Base-by-base conservation (phyloP, 441 rosid species). In the Viola pubescens region DNA sequence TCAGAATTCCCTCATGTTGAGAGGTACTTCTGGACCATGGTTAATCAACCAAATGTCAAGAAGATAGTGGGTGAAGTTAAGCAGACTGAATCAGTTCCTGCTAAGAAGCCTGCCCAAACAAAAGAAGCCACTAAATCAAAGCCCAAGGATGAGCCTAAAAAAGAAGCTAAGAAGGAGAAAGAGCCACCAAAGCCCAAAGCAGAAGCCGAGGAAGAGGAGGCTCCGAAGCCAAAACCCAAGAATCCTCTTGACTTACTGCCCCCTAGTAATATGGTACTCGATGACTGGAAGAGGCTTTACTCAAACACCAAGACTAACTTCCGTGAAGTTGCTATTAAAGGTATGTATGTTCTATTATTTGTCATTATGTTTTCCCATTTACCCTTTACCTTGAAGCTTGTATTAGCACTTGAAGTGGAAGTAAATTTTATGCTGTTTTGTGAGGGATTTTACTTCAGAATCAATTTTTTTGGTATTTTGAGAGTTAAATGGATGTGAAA, bases 241-340 rank as follows among this genome's bases (percentile, higher is more conserved):
- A 88, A 88, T 67, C 89, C 94, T 61, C 96, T 88, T 50, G 96
- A 88, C 73, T 73, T 88, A 61, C 72, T 88, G 56, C 92, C 95
- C 51, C 88, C 97, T n/a, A 86, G 91, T 71, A 81, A 78, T 69
- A 87, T 89, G 97, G 67, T 89, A 6, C 74, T 89, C 2, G 95
- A 89, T 70, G 95, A 89, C 0, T 89, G 97, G 97, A 89, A 89
- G 82, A 80, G 97, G 80, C 90, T 89, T 19, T 89, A 87, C 77
- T 89, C 97, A 0, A 87, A 89, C 69, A 89, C 97, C 43, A 89
- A 83, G 75, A 66, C 87, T 58, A 89, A 89, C 72, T 89, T 89
- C 87, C 97, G 97, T 56, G 92, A 85, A 70, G 89, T 89, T 70
- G 95, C 97, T 39, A 75, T 85, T 44, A 83, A 83, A 85, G 95